Base-by-base conservation (phyloP, 2,329 filamentous ascomycete genomes). In the Sporothrix brasiliensis region DNA sequence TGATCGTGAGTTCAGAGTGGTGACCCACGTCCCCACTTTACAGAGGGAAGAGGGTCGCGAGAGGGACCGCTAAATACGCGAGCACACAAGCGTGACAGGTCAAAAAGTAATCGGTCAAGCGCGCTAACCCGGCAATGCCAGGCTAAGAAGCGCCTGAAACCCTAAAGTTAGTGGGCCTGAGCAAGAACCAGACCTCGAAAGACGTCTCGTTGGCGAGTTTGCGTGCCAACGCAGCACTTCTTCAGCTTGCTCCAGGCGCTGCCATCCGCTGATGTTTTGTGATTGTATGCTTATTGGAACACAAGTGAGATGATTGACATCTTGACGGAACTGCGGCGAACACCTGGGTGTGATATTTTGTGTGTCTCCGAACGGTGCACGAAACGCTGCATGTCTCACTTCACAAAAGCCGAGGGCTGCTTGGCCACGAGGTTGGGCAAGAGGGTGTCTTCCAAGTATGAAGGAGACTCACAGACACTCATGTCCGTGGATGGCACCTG, bases 361-460 rank as follows among this genome's bases (percentile, higher is more conserved):
- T 60, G 56, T 34, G 34, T 50, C 21, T 50, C 44, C 56, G 21
- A 30, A 53, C 9, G 56, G n/a, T 21, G 14, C 54, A 69, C 60
- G 21, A 21, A 41, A 41, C 60, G 60, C 41, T 69, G 68, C 68
- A 69, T 69, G 68, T 69, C 68, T 69, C 68, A 69, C 58, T 65
- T 56, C 56, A 34, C 68, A 66, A 21, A 24, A 69, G 58, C 58
- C 68, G 49, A 65, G 58, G 54, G 34, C 58, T 16, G 49, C 47
- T 27, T 21, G 56, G 49, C 68, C 67, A 69, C 67, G 67, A 63
- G 49, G 54, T 44, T 41, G 16, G 14, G 19, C 21, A 58, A 44
- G 67, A 27, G 58, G 58, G 58, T 63, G 56, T 60, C 16, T 19
- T 44, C 41, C 14, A 44, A 13, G 34, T 9, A 4, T 34, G 34